A percentile compares a stretch with the other conserved stretches of the same genome.
These are phyloP conservation scores for Eutrema heterophyllum DNA, from an alignment of 345 rosid genomes.

Conservation along the genomic window DNA sequence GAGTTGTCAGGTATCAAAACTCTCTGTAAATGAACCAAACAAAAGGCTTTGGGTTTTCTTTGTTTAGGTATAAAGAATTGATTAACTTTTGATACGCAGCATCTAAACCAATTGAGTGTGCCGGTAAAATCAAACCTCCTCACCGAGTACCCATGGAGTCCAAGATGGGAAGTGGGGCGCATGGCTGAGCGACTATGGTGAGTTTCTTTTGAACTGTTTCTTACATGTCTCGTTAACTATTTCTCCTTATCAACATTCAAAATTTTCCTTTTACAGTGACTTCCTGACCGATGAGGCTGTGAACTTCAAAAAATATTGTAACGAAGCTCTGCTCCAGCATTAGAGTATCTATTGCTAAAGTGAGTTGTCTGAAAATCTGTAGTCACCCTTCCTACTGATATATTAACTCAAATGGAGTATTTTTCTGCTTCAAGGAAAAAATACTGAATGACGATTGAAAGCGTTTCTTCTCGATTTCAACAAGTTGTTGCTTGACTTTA, in stretches of 20 bases:
- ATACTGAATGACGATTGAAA: not conserved
- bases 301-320: conserved; percentile 78
- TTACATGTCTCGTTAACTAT: not conserved
- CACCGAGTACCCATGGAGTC: conserved; percentile 90
- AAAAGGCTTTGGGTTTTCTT: not conserved
- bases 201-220: conserved; percentile 21
- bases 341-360: conserved; percentile 14
- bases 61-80: not conserved
- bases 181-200: conserved; percentile 82
- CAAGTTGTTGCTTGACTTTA: not conserved
- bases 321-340: conserved; percentile 57
- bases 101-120: conserved; percentile 49
- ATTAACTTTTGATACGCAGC: conserved; percentile 37
- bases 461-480: not conserved
- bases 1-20: conserved; percentile 65
- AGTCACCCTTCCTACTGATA: not conserved
- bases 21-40: not conserved
- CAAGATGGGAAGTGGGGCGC: conserved; percentile 76
- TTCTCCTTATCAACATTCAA: not conserved
- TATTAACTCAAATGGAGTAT: not conserved
- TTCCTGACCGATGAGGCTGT: conserved; percentile 64
- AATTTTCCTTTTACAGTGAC: conserved; percentile 43
- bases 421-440: not conserved
- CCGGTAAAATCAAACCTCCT: conserved; percentile 61
- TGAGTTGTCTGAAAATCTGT: not conserved